These are phyloP conservation scores for Chaetomium tenue DNA, from an alignment of 495 filamentous ascomycete genomes.

Conservation along the genomic window DNA sequence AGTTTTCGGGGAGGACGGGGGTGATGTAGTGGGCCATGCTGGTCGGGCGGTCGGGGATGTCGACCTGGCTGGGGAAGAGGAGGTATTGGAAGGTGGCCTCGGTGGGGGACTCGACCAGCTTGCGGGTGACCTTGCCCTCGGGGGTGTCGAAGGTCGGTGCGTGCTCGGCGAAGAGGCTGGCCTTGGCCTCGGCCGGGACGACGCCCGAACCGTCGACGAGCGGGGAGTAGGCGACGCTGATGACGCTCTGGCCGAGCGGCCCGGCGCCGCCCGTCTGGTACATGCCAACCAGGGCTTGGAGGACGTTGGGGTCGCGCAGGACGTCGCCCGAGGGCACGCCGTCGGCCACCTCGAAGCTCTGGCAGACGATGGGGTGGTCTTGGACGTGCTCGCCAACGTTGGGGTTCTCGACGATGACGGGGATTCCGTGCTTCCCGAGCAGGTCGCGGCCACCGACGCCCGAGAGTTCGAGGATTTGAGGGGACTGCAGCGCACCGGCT, in stretches of 20 bases:
- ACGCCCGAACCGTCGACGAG: conserved; percentile 40
- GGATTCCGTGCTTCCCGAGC: conserved; percentile 62
- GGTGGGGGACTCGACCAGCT: conserved; percentile 32
- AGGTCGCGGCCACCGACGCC: conserved; percentile 70
- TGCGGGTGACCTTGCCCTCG: conserved; percentile 23
- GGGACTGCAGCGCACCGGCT: conserved; percentile 58
- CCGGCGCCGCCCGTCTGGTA: conserved; percentile 35
- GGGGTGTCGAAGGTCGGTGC: conserved; percentile 21
- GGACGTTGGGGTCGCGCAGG: conserved; percentile 41
- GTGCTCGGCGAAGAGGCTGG: conserved; percentile 30
- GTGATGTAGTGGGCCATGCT: conserved; percentile 40
- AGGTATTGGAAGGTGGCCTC: conserved; percentile 42
- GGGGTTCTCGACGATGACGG: conserved; percentile 67
- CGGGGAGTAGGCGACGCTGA: conserved; percentile 46
- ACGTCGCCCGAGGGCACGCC: conserved; percentile 44
- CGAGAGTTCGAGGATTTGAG: conserved; percentile 65
- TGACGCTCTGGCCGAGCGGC: conserved; percentile 43
- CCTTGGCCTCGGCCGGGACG: conserved; percentile 30
- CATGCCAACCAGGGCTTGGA: conserved; percentile 39
- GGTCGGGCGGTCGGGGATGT: conserved; percentile 35
- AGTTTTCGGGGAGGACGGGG: conserved; percentile 38
- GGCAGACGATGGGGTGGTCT: conserved; percentile 46
- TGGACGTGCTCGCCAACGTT: conserved; percentile 70
- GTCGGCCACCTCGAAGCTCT: conserved; percentile 46
- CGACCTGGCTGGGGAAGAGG: conserved; percentile 40